A percentile compares a stretch with the other conserved stretches of the same genome.
phyloP scores from a whole-genome alignment of 345 rosid genomes.

The Eucalyptus pauciflora region DNA sequence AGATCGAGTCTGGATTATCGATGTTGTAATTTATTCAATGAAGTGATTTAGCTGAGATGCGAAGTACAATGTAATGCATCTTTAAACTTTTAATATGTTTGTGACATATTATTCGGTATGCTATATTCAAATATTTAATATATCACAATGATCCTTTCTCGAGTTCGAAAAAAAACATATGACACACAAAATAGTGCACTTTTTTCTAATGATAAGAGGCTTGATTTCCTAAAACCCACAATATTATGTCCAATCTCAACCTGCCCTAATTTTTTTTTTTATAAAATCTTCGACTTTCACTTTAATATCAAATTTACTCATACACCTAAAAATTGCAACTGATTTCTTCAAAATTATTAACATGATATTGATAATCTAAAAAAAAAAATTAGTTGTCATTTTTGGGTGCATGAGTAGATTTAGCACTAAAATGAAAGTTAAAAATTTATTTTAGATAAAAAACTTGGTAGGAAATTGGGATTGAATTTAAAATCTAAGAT shows the following conservation, averaged over 20 bases:
- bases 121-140: no score
- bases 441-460: not conserved
- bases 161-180: no score
- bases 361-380: not conserved
- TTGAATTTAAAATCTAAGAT: not conserved
- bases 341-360: no score
- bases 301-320: no score
- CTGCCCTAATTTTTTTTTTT: not conserved
- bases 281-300: no score
- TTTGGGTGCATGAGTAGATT: no score
- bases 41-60: not conserved
- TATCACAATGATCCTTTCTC: no score
- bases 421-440: not conserved
- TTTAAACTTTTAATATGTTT: no score
- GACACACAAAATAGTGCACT: not conserved
- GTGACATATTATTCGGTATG: no score
- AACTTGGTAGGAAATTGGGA: not conserved
- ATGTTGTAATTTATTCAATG: no score
- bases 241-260: not conserved
- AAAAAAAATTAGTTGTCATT: not conserved
- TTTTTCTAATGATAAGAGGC: not conserved
- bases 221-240: no score
- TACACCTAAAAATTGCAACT: no score
- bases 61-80: not conserved
- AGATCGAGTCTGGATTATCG: fast-evolving